Evolutionary conservation across 805 yeast genomes (phyloP).

Genomic region (Blastobotrys chiropterorum): DNA sequence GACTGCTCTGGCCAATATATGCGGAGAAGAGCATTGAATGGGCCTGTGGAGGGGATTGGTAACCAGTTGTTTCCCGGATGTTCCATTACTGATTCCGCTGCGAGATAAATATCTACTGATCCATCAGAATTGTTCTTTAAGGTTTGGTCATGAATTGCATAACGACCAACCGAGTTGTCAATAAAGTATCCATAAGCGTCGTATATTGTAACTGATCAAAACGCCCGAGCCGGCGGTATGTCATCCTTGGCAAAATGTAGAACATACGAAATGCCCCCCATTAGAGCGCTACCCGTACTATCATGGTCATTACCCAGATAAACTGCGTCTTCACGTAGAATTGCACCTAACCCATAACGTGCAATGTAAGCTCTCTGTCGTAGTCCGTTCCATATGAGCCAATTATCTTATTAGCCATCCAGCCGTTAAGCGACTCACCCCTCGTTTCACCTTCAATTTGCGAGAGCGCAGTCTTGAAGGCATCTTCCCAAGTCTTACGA

Average conservation of each 20-base stretch:
- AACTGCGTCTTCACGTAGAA: background rate
- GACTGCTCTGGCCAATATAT: background rate
- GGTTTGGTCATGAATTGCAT: background rate
- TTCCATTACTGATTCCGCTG: background rate
- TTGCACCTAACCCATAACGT: background rate
- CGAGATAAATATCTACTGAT: background rate
- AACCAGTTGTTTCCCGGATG: background rate
- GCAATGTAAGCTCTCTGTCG: background rate
- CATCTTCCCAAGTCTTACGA: background rate
- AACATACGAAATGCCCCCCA: background rate
- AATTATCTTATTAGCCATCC: background rate
- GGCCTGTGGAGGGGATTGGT: background rate
- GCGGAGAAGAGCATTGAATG: background rate
- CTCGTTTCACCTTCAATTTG: background rate
- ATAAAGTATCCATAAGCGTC: background rate
- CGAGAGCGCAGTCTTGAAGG: background rate
- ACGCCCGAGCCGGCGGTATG: background rate
- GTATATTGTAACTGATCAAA: background rate
- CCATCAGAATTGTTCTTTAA: background rate
- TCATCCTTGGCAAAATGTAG: background rate
- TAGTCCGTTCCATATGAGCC: background rate
- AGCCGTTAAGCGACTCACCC: background rate
- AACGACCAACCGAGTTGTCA: background rate
- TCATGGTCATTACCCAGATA: too few species aligned
- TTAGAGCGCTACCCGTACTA: background rate